phyloP scores from a whole-genome alignment of 208 protist species.

The Crithidia mellificae region DNA sequence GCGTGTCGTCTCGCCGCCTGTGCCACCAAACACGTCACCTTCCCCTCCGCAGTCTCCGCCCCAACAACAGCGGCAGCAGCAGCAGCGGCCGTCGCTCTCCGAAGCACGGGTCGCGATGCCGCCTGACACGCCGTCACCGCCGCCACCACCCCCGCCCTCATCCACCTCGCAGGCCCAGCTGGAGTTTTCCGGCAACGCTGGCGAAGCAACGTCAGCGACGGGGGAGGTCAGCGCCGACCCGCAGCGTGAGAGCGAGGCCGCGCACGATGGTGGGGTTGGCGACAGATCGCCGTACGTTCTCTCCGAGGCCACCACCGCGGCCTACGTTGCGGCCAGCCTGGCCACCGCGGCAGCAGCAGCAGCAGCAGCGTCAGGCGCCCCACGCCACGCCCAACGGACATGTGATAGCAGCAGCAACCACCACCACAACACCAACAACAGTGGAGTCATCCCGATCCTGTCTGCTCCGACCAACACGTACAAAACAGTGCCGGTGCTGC shows the following conservation, averaged over 20 bases:
- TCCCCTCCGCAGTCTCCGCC: too few species aligned
- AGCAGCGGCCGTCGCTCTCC: background rate
- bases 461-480: background rate
- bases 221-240: too few species aligned
- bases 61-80: background rate
- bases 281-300: background rate
- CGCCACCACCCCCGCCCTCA: background rate
- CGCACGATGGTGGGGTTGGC: background rate
- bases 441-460: background rate
- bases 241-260: background rate
- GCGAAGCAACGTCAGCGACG: too few species aligned
- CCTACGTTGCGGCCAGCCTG: too few species aligned
- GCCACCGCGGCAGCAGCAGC: too few species aligned
- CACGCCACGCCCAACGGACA: too few species aligned
- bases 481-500: slow-evolving; percentile 9
- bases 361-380: too few species aligned
- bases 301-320: background rate
- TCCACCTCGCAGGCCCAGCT: background rate
- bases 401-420: background rate
- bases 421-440: background rate
- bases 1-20: background rate
- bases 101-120: background rate
- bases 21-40: background rate
- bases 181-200: too few species aligned
- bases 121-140: background rate